Evolutionary conservation across 163 green algal genomes (phyloP).

Genomic region (Trebouxiophyceae sp.): DNA sequence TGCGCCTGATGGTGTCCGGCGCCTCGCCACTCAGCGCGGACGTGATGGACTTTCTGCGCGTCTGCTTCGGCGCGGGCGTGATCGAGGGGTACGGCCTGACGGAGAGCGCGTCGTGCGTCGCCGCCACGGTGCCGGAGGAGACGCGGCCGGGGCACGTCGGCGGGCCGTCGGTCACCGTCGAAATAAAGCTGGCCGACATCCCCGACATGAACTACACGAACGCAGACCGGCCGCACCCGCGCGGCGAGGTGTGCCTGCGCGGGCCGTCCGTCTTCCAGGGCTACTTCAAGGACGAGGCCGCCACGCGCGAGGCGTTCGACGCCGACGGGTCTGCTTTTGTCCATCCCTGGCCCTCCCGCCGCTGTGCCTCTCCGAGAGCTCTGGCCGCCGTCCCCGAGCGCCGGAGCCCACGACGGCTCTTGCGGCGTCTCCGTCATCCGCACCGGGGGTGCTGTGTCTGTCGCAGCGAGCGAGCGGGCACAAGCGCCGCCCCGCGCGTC

Average conservation of each 20-base stretch:
- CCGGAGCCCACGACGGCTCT: too few species aligned
- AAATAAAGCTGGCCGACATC: constrained; percentile 93
- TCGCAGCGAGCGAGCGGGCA: too few species aligned
- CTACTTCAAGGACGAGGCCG: constrained; percentile 90
- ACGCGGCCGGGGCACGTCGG: constrained; percentile 74
- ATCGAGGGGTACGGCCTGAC: constrained; percentile 93
- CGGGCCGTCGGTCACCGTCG: constrained; percentile 60
- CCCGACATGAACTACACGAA: constrained; percentile 96
- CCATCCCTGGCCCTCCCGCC: too few species aligned
- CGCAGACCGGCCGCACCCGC: constrained; percentile 75
- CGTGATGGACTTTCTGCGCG: constrained; percentile 88
- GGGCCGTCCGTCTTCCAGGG: constrained; percentile 84
- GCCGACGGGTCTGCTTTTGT: constrained; percentile 62
- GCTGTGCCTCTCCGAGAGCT: too few species aligned
- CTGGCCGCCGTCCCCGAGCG: too few species aligned
- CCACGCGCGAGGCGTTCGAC: constrained; percentile 78
- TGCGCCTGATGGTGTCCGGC: constrained; percentile 84
- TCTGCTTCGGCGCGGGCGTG: constrained; percentile 85
- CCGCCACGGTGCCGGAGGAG: constrained; percentile 27
- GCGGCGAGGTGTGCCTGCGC: constrained; percentile 80
- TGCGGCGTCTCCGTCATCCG: too few species aligned
- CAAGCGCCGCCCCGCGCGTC: too few species aligned
- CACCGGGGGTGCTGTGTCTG: too few species aligned
- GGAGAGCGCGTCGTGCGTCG: constrained; percentile 74
- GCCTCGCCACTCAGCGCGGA: constrained; percentile 80